phyloP scores from a whole-genome alignment of 352 stramenopile genomes.

The Phytophthora pini region DNA sequence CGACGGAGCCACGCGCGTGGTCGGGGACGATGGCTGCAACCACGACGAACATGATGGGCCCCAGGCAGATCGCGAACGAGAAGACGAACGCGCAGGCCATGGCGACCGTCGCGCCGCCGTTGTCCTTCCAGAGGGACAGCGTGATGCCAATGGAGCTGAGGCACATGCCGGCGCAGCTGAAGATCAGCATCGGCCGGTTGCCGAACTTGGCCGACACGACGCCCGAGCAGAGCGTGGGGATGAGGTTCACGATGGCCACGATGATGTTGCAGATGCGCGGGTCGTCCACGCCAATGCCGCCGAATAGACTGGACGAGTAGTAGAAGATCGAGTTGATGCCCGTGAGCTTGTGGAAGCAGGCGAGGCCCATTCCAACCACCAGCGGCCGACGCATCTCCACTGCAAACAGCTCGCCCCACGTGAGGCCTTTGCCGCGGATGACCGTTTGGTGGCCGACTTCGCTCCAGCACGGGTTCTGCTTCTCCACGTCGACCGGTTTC shows the following conservation, averaged over 20 bases:
- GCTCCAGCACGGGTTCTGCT: constrained; percentile 27
- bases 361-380: constrained; percentile 39
- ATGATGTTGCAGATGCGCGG: constrained; percentile 43
- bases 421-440: constrained; percentile 21
- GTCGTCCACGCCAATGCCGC: constrained; percentile 36
- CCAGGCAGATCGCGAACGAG: constrained; percentile 35
- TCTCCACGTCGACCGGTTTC: constrained; percentile 18
- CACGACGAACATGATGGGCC: constrained; percentile 46
- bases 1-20: constrained; percentile 39
- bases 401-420: constrained; percentile 26
- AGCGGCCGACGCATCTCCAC: constrained; percentile 32
- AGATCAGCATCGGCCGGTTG: constrained; percentile 45
- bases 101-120: constrained; percentile 28
- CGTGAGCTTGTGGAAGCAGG: constrained; percentile 46
- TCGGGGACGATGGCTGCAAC: constrained; percentile 48
- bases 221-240: constrained; percentile 35
- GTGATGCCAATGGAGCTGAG: constrained; percentile 43
- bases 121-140: constrained; percentile 30
- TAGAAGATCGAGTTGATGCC: constrained; percentile 61
- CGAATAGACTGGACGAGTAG: constrained; percentile 58
- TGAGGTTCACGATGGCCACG: constrained; percentile 44
- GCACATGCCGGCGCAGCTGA: constrained; percentile 37
- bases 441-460: constrained; percentile 30
- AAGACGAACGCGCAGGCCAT: constrained; percentile 32
- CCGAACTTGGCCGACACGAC: constrained; percentile 38